Evolutionary conservation across 2,329 filamentous ascomycete species (phyloP).

Genomic region (Aspergillus sp.): DNA sequence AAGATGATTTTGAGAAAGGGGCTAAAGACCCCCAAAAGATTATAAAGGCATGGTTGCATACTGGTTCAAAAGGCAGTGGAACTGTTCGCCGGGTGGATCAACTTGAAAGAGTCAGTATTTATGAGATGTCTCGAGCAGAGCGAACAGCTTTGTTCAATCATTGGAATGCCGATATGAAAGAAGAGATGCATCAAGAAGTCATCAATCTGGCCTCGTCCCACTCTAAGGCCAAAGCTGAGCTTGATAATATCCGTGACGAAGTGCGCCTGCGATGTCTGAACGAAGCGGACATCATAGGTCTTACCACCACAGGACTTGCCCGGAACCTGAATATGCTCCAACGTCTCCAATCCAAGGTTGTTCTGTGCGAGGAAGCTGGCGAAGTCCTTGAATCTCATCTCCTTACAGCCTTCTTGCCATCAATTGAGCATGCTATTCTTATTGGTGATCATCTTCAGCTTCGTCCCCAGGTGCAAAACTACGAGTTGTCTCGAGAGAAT

Average conservation of each 20-base stretch:
- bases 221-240: not conserved
- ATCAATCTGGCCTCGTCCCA: not conserved
- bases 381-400: constrained; percentile 60
- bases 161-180: not conserved
- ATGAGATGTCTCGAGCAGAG: not conserved
- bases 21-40: not conserved
- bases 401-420: constrained; percentile 32
- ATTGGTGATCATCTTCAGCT: constrained; percentile 33
- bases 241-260: constrained; percentile 11
- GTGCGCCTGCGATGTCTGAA: constrained; percentile 18
- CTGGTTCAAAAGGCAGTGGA: not conserved
- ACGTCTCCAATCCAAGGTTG: constrained; percentile 32
- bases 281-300: constrained; percentile 44
- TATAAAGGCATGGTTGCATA: not conserved
- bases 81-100: constrained; percentile 1
- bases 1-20: constrained; percentile 14
- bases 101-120: not conserved
- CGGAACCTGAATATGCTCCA: constrained; percentile 38
- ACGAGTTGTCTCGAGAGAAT: constrained; percentile 28
- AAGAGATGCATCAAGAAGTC: not conserved
- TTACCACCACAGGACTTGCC: constrained; percentile 49
- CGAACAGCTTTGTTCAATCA: not conserved
- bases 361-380: constrained; percentile 63
- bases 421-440: constrained; percentile 34
- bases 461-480: constrained; percentile 21